A percentile compares a stretch with the other conserved stretches of the same genome.
Evolutionary conservation across 164 flowering plant species (phyloP).

Genomic region (Malania oleifera): DNA sequence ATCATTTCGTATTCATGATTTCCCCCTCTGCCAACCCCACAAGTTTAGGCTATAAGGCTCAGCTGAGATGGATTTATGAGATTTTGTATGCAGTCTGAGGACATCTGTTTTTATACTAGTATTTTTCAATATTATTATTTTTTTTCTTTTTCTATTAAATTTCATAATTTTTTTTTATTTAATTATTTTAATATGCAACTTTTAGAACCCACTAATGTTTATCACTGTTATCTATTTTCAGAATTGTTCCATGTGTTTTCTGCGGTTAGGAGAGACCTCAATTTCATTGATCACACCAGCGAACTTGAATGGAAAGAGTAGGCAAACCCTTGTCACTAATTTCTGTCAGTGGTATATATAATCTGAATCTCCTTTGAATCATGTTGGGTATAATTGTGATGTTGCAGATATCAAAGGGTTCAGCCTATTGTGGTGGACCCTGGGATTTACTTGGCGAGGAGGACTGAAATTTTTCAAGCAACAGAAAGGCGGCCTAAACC

Average conservation of each 20-base stretch:
- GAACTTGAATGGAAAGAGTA: constrained; percentile 99
- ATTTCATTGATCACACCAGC: constrained; percentile 91
- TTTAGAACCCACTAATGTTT: neutral
- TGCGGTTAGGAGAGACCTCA: constrained; percentile 68
- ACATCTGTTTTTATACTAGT: no score
- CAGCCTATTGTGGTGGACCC: constrained; percentile 83
- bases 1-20: no score
- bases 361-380: neutral
- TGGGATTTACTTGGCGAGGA: constrained; percentile 68
- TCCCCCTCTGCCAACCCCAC: no score
- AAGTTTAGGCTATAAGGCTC: no score
- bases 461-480: constrained; percentile 74
- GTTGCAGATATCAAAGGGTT: constrained; percentile 54
- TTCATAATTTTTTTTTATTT: neutral
- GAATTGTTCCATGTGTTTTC: constrained; percentile 89
- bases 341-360: neutral
- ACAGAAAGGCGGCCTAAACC: constrained; percentile 82
- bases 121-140: no score
- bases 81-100: no score
- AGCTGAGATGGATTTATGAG: no score
- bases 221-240: constrained; percentile 30
- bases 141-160: neutral
- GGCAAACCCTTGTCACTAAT: constrained; percentile 26
- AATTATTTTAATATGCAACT: neutral
- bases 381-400: neutral